A percentile compares a stretch with the other conserved stretches of the same genome.
phyloP scores from a whole-genome alignment of 202 grass and related monocot species.

The Hordeum pubiflorum region DNA sequence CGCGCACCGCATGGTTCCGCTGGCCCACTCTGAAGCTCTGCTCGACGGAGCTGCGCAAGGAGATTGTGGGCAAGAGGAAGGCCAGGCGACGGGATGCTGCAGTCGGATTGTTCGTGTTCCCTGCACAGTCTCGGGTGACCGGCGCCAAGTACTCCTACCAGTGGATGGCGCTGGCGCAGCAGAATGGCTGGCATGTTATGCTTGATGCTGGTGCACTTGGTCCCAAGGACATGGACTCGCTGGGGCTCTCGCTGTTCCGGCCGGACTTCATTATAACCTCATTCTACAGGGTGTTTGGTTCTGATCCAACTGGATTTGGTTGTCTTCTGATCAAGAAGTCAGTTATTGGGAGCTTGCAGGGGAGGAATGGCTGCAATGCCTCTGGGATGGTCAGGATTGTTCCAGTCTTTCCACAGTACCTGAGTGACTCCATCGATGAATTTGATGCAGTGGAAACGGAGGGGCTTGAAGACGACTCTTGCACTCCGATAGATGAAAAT shows the following conservation, averaged over 20 bases:
- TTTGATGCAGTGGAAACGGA: constrained; percentile 50
- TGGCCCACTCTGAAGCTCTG: constrained; percentile 93
- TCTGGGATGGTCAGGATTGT: constrained; percentile 93
- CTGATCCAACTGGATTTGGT: constrained; percentile 92
- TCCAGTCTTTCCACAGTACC: constrained; percentile 91
- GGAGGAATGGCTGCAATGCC: constrained; percentile 70
- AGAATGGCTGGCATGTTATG: constrained; percentile 99
- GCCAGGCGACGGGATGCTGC: constrained; percentile 55
- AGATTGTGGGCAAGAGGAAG: constrained; percentile 72
- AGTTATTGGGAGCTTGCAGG: constrained; percentile 85
- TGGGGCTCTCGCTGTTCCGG: constrained; percentile 83
- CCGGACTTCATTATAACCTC: constrained; percentile 98
- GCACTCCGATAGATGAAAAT: constrained; percentile 45
- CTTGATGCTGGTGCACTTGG: constrained; percentile 93
- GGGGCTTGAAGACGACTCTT: constrained; percentile 56
- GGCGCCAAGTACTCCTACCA: constrained; percentile 98
- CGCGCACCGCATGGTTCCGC: constrained; percentile 63
- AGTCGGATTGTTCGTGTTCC: constrained; percentile 81
- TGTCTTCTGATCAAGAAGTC: constrained; percentile 99
- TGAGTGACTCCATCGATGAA: constrained; percentile 88
- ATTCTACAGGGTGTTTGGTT: constrained; percentile 90
- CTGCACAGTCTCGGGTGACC: constrained; percentile 88
- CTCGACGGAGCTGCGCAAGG: constrained; percentile 81
- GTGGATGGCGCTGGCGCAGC: constrained; percentile 98
- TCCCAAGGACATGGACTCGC: constrained; percentile 97